Evolutionary conservation across 495 filamentous ascomycete species (phyloP), one percentile per base, ranked within the genome.

Genomic region (Neurospora cerealis): DNA sequence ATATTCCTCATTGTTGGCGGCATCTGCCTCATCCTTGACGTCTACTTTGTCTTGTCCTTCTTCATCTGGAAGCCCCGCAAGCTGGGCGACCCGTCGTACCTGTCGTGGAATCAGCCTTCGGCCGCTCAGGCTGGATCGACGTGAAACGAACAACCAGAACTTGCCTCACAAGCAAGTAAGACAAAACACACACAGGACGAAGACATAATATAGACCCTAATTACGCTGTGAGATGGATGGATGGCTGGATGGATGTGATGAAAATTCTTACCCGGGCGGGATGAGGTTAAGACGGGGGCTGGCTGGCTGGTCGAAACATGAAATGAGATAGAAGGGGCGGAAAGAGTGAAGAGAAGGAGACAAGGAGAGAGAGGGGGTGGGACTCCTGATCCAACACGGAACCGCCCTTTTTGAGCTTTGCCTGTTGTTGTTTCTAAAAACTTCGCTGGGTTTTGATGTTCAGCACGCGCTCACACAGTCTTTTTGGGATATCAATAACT

Each of bases 61-160:
- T 85, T 98, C 74, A 89, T 98, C 80, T 81, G 79, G 79, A 95
- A 92, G 79, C 96, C 94, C 73, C 95, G 96, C 75, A 98, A 98
- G 91, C 88, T 99, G 62, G 96, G 96, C 37, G 96, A 99, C 81
- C 96, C 97, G 80, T 97, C 93, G 38, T 98, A 98, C 82, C 87
- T 99, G 46, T 93, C 92, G 10, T 99, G 96, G 96, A 97, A 98
- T 83, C 95, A 94, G 79, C 93, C 96, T 32, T 89, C 91, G 42
- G 88, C 91, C 2, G 54, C 87, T 87, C 75, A 74, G 46, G 15
- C 54, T 8, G 54, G 54, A 8, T 66, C 54, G 24, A 66, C 54
- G 34, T 66, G 54, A 66, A 54, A n/a, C n/a, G 42, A 62, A 34
- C 21, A 54, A 54, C 48, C 24, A 60, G 11, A 24, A 21, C 3